Base-by-base conservation (phyloP, 768 basidiomycete genomes). In the Rhodotorula kratochvilovae region DNA sequence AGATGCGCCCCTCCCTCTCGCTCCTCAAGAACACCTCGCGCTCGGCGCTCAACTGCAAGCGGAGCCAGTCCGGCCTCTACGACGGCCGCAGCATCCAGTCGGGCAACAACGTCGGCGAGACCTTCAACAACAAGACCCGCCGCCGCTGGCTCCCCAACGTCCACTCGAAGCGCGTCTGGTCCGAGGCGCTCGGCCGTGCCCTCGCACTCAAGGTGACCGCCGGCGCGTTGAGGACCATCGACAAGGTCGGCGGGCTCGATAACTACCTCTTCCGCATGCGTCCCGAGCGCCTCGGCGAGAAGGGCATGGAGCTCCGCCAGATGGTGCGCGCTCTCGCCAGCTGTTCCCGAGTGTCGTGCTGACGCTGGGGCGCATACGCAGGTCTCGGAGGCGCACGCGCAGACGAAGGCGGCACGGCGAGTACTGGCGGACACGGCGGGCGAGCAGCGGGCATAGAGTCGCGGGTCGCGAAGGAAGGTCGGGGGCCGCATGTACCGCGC, bases 141-240 rank as follows among this genome's bases (percentile, higher is more conserved):
- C 84, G 92, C 51, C 85, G 88, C 55, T 94, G 92, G 92, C 83
- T 91, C 19, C 92, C 92, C 46, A 94, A 94, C 80, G 84, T 92
- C 33, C 91, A 92, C 75, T 82, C 83, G 61, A 92, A 92, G 80
- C 85, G 87, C 3, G 76, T 92, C 56, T 85, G 82, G 73, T 91
- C 89, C 21, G 87, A 89, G 23, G 81, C 86, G 15, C 80, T 92
- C 46, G 86, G 84, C 42, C 80, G 84, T 61, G 82, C 82, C 55
- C 77, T 94, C 10, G 83, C 83, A 61, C 81, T 92, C 36, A 90
- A 90, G 77, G 80, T 92, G 63, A 90, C 91, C 1, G 86, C 89
- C 39, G 81, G 88, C 36, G 90, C 90, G 7, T 79, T 94, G 77
- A 86, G 85, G 80, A 91, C 89, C 15, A 90, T 94, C 56, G 87